Evolutionary conservation across 1,284 basidiomycete genomes (phyloP).

Genomic region (Pholiota adiposa): DNA sequence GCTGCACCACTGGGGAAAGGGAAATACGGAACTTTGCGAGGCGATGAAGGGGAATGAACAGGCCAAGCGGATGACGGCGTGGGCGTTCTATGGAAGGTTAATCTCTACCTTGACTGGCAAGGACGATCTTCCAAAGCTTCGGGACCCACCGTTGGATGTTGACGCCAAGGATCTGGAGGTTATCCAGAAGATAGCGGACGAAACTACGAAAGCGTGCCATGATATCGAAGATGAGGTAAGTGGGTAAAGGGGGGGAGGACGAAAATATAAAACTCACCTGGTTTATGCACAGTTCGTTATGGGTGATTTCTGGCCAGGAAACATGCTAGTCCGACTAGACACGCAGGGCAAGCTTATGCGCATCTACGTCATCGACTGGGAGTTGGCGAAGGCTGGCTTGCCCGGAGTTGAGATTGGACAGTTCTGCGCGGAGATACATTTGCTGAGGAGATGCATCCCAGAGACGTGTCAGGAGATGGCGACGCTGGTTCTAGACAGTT

Average conservation of each 20-base stretch:
- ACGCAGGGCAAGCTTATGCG: constrained; percentile 35
- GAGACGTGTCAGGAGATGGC: constrained; percentile 35
- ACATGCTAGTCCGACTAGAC: constrained; percentile 48
- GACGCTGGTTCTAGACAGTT: constrained; percentile 40
- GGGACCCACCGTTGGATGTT: constrained; percentile 45
- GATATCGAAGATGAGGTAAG: constrained; percentile 39
- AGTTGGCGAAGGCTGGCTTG: constrained; percentile 54
- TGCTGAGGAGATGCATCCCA: constrained; percentile 48
- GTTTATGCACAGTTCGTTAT: constrained; percentile 43
- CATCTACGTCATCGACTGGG: constrained; percentile 64
- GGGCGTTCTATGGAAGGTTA: constrained; percentile 52
- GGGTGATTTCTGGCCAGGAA: constrained; percentile 75
- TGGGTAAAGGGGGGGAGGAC: constrained; percentile 8
- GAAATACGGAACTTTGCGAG: constrained; percentile 33
- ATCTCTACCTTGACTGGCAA: constrained; percentile 45
- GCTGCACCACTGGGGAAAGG: constrained; percentile 49
- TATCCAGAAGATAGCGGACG: constrained; percentile 39
- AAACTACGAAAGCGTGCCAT: constrained; percentile 39
- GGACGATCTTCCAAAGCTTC: constrained; percentile 36
- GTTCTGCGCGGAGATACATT: constrained; percentile 59
- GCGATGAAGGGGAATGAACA: constrained; percentile 44
- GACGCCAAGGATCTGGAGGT: constrained; percentile 38
- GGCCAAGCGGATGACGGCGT: constrained; percentile 46
- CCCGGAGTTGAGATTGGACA: constrained; percentile 61
- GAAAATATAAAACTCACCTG: background rate